Evolutionary conservation across 2,329 filamentous ascomycete species (phyloP), one percentile per base, ranked within the genome.

Genomic region (Claviceps sp.): DNA sequence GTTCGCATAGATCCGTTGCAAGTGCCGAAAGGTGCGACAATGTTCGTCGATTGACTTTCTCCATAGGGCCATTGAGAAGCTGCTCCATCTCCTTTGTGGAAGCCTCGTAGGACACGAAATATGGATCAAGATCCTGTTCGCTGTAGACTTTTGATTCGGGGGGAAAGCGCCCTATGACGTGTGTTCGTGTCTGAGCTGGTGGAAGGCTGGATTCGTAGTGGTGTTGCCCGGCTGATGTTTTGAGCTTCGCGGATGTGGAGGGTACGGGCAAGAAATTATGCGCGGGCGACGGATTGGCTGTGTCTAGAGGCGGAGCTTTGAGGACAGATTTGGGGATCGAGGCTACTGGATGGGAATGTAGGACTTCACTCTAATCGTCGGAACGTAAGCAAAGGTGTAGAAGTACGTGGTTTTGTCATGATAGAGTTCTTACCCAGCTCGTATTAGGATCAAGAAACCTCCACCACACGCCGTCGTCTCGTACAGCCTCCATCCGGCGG

Each of bases 391-490:
- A 58, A 66, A 62, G 26, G 50, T 42, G 43, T 17, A 39, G 52
- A 11, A 41, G 5, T 16, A 34, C 19, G 17, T 37, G 38, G 16
- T 13, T 42, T 37, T 4, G 30, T 14, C n/a, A 45, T 11, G 22
- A 45, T 14, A 24, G 47, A 49, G 30, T 34, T 56, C 70, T 39
- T 80, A 95, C 89, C 93, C 93, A 98, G 79, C 93, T 97, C 24
- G 91, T 90, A 65, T 98, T 97, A 11, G 94, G 93, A 65, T 98
- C 93, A 38, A 98, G 76, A 64, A 98, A 98, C 59, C 89, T 85
- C 90, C 91, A 96, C 82, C 90, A 95, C 26, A 98, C 90, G 2
- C 91, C 91, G 63, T 98, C 93, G 55, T 89, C 87, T 50, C 89
- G 79, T 30, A 98, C 84, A 53, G 91, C 84, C 61, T 91, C 87